Evolutionary conservation across 805 yeast species (phyloP).

Genomic region (Helenozyma rhizophorensis): DNA sequence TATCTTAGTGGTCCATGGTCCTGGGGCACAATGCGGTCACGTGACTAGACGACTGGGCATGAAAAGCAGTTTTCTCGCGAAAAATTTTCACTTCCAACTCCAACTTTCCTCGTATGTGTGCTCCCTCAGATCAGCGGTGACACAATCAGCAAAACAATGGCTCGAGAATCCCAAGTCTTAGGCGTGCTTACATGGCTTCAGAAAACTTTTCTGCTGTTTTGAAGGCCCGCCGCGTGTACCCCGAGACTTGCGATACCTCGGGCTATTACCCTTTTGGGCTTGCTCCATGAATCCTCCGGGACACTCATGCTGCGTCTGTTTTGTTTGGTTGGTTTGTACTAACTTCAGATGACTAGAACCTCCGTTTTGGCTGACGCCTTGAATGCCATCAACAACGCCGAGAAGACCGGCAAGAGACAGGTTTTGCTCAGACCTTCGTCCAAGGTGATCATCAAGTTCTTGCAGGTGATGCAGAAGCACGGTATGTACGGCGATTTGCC

Average conservation of each 20-base stretch:
- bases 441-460: slow-evolving; percentile 30
- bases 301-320: slow-evolving; percentile 22
- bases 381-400: slow-evolving; percentile 35
- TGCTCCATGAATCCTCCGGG: slow-evolving; percentile 19
- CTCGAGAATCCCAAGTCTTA: slow-evolving; percentile 15
- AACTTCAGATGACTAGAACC: slow-evolving; percentile 28
- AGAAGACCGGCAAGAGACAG: slow-evolving; percentile 34
- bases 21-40: no score
- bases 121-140: background rate
- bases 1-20: no score
- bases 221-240: slow-evolving; percentile 1
- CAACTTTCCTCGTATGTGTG: no score
- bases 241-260: slow-evolving; percentile 12
- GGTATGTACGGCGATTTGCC: slow-evolving; percentile 16
- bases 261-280: background rate
- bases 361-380: slow-evolving; percentile 35
- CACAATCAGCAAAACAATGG: slow-evolving; percentile 18
- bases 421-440: slow-evolving; percentile 35
- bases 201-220: background rate
- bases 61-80: no score
- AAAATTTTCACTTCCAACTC: no score
- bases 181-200: no score
- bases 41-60: no score
- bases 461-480: slow-evolving; percentile 29
- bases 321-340: slow-evolving; percentile 17